Conservation (phyloP, 148 eudicot species). For the Silene conica region DNA sequence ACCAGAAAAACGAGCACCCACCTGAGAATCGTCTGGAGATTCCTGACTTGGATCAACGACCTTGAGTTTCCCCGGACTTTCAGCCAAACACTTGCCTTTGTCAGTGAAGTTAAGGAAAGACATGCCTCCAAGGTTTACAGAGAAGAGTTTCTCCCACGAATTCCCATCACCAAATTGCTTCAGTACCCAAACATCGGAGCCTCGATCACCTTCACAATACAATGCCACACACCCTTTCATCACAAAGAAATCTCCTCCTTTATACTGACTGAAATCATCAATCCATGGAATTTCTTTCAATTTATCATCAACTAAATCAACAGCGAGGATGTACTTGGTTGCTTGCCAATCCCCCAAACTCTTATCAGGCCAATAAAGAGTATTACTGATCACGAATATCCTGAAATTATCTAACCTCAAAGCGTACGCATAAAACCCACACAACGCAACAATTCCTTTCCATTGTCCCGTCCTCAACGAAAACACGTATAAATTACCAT, state of each 20-base stretch:
- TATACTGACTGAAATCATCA: slow-evolving; percentile 2
- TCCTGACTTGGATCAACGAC: slow-evolving; percentile 12
- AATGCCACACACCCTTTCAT: slow-evolving; percentile 22
- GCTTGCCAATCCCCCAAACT: neutral
- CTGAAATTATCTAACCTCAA: neutral
- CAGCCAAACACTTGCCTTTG: slow-evolving; percentile 11
- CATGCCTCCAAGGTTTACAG: slow-evolving; percentile 11
- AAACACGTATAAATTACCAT: slow-evolving; percentile 6
- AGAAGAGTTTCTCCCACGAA: slow-evolving; percentile 24
- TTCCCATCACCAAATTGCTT: slow-evolving; percentile 4
- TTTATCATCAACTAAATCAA: slow-evolving; percentile 17
- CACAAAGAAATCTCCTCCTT: slow-evolving; percentile 5
- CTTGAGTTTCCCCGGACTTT: neutral
- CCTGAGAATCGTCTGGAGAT: neutral
- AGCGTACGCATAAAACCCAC: neutral
- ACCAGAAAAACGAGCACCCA: neutral
- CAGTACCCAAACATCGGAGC: slow-evolving; percentile 16
- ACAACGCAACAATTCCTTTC: slow-evolving; percentile 10
- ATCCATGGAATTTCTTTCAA: slow-evolving; percentile 19
- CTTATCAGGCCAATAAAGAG: too few species aligned
- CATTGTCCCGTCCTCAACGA: slow-evolving; percentile 7
- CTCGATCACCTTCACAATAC: slow-evolving; percentile 11
- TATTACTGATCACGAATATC: slow-evolving; percentile 12
- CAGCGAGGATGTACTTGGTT: slow-evolving; percentile 7
- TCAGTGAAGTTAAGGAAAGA: slow-evolving; percentile 11